Evolutionary conservation across 75 land plant species (phyloP), one percentile per base, ranked within the genome.

Genomic region (Larix kaempferi): DNA sequence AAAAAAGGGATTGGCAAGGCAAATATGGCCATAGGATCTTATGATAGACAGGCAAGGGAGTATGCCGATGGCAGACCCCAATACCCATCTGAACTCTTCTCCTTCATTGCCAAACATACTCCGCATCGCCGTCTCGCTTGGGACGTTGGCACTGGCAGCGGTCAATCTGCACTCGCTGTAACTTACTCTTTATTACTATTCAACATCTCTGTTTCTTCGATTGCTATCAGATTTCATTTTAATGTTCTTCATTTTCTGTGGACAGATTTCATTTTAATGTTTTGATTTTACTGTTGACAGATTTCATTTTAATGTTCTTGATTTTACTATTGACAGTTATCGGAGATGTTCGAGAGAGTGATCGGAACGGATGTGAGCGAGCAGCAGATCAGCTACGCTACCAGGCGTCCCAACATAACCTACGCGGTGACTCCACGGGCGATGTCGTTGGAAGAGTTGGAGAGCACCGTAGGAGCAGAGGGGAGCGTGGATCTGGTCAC

Each of bases 101-200:
- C 75, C 4, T 88, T 83, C 92, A 83, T 94, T 67, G 89, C 94
- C 49, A 86, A 90, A 59, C 87, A 84, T 17, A 82, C 88, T 2
- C 92, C 92, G 29, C 13, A 6, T 29, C 94, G 80, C 80, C 63
- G 78, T 23, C 88, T 85, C 27, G 94, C 79, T 7, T 94, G 97
- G 97, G 97, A 94, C 66, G 94, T 82, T 59, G 94, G 94, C 87
- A 87, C 94, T 56, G 97, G 97, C 66, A 94, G 72, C 77, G 94
- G 97, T 79, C 97, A 94, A 61, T 94, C 97, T 21, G 89, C 92
- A 12, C 67, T 66, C 59, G 57, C 88, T 72, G 93, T 93, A 77
- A 64, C 76, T 67, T 10, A 63, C n/a, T 62, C 56, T 76, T 14
- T 10, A 29, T 19, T 49, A 44, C 22, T 7, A 35, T 27, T 44